Evolutionary conservation across 2,329 filamentous ascomycete species (phyloP).

Genomic region (Colletotrichum sp.): DNA sequence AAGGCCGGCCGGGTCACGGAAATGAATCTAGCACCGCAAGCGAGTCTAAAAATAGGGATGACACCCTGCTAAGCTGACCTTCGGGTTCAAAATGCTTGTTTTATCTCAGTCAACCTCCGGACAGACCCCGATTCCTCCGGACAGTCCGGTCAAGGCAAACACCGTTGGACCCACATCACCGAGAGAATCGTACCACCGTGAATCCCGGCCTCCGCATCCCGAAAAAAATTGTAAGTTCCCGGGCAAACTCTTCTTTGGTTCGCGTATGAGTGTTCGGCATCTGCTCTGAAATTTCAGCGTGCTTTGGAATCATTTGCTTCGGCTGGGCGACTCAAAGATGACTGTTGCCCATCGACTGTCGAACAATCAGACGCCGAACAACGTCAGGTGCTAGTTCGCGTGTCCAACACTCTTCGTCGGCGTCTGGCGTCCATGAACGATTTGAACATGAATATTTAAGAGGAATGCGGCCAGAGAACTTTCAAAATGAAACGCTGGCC

Average conservation of each 20-base stretch:
- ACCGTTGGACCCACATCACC: neutral
- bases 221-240: neutral
- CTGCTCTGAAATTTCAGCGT: neutral
- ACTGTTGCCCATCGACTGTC: neutral
- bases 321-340: neutral
- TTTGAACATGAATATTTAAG: neutral
- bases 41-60: neutral
- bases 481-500: neutral
- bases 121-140: neutral
- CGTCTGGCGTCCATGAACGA: neutral
- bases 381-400: neutral
- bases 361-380: neutral
- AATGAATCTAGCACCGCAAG: neutral
- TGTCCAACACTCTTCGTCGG: no score
- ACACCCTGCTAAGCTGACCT: neutral
- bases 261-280: neutral
- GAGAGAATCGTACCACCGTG: neutral
- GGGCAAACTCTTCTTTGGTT: accelerated
- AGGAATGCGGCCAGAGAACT: neutral
- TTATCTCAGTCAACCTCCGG: neutral
- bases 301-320: neutral
- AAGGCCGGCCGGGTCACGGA: neutral
- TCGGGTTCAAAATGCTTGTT: neutral
- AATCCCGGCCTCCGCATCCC: neutral
- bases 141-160: neutral